Evolutionary conservation across 148 eudicot genomes (phyloP).

Genomic region (Camellia japonica): DNA sequence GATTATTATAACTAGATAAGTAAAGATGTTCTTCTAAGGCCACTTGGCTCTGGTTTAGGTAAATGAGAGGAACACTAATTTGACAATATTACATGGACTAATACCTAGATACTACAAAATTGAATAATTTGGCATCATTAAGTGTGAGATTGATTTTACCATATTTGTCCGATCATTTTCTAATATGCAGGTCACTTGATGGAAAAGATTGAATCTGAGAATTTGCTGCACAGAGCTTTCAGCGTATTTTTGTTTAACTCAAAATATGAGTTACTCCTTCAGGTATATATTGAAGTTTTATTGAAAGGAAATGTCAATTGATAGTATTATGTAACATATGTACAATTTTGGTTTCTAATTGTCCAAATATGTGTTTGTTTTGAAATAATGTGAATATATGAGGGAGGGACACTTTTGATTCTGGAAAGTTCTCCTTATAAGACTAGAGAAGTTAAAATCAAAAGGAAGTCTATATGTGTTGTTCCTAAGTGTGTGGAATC

Average conservation of each 20-base stretch:
- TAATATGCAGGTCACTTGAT: constrained; percentile 77
- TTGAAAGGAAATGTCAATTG: not conserved
- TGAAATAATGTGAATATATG: not conserved
- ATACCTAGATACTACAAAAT: too few species aligned
- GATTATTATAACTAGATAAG: too few species aligned
- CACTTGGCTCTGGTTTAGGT: too few species aligned
- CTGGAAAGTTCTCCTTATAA: not conserved
- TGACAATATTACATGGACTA: too few species aligned
- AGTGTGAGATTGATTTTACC: too few species aligned
- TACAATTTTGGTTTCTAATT: not conserved
- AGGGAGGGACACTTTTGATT: not conserved
- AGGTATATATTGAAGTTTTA: constrained; percentile 38
- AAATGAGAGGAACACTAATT: too few species aligned
- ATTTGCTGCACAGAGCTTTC: constrained; percentile 90
- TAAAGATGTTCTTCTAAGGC: too few species aligned
- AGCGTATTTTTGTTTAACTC: constrained; percentile 88
- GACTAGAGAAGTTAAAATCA: not conserved
- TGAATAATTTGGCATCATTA: too few species aligned
- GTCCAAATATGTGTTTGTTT: not conserved
- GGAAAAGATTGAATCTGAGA: constrained; percentile 79
- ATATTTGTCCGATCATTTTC: not conserved
- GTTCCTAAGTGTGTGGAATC: not conserved
- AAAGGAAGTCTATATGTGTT: not conserved
- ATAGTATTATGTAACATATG: not conserved
- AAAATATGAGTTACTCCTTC: constrained; percentile 88